Base-by-base conservation (phyloP, 345 rosid species). In the Rhodomyrtus tomentosa region DNA sequence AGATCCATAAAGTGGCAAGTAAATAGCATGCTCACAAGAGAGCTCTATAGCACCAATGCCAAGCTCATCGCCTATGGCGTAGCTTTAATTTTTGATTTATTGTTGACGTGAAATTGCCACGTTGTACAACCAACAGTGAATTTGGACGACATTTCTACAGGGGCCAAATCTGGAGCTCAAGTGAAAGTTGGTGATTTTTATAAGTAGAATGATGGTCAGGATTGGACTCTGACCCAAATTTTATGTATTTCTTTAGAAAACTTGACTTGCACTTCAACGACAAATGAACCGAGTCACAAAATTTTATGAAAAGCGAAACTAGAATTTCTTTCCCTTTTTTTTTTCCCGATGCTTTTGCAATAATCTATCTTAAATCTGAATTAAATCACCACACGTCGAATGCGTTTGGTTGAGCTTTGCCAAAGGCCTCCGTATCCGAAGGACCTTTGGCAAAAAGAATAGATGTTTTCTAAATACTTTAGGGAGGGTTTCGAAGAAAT, bases 51-150 rank as follows among this genome's bases (percentile, higher is more conserved):
- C 18, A 8, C 32, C 0, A 29, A 4, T 6, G 20, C 32, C 20
- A 10, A 32, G 74, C 21, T 32, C 4, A 5, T 62, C 3, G 11
- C 74, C 74, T 16, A 29, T 15, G 74, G 42, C 50, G 8, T 45
- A 45, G 48, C 48, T 45, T 45, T 45, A 45, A 45, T 10, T 10
- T 48, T 9, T 2, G 12, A 32, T 16, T 32, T 16, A 62, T 62
- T 18, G 42, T 42, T 16, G 0, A 62, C 42, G 10, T 7, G 42
- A 21, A 32, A 68, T 68, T 68, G 76, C 13, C 12, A 16, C 13
- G 0, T 4, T 2, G 13, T 6, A 32, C 0, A 38, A 18, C 22
- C 18, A 68, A 68, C 0, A 2, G 12, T 22, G n/a, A 22, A 24
- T 32, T 32, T 68, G 42, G 45, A 36, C 9, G 12, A 8, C 24